These are phyloP conservation scores for Ballota nigra DNA, from an alignment of 257 asterid genomes.

Conservation along the genomic window DNA sequence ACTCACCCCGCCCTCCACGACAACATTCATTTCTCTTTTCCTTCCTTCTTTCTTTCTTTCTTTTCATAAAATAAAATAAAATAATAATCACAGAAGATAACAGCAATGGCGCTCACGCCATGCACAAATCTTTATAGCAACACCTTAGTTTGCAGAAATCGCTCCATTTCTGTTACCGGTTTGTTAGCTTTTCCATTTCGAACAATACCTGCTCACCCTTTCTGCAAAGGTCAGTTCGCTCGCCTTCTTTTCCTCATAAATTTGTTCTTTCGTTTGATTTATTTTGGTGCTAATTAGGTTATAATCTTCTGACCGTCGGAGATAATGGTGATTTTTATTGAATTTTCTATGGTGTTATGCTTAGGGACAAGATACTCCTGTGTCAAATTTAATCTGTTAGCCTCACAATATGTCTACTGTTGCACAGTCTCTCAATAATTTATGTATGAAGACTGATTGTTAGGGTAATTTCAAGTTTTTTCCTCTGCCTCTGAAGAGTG, in stretches of 20 bases:
- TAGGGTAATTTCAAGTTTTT: not conserved
- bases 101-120: conserved; percentile 44
- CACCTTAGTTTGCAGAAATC: conserved; percentile 33
- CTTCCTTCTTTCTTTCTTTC: no score
- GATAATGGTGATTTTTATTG: not conserved
- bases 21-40: no score
- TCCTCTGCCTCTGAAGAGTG: not conserved
- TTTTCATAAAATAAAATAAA: no score
- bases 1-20: no score
- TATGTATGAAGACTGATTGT: not conserved
- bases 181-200: conserved; percentile 35
- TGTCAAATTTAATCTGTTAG: not conserved
- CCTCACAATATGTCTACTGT: not conserved
- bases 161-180: conserved; percentile 34
- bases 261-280: not conserved
- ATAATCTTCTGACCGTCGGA: not conserved
- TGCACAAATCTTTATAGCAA: conserved; percentile 22
- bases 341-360: not conserved
- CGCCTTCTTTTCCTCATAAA: not conserved
- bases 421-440: not conserved
- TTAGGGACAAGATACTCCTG: not conserved
- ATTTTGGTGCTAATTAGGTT: not conserved
- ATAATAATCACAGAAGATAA: not conserved
- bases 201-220: conserved; percentile 22
- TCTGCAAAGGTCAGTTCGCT: conserved; percentile 32